A percentile compares a stretch with the other conserved stretches of the same genome.
These are phyloP conservation scores for Yamadazyma takamatsuzukensis DNA, from an alignment of 805 yeast species.

Conservation along the genomic window DNA sequence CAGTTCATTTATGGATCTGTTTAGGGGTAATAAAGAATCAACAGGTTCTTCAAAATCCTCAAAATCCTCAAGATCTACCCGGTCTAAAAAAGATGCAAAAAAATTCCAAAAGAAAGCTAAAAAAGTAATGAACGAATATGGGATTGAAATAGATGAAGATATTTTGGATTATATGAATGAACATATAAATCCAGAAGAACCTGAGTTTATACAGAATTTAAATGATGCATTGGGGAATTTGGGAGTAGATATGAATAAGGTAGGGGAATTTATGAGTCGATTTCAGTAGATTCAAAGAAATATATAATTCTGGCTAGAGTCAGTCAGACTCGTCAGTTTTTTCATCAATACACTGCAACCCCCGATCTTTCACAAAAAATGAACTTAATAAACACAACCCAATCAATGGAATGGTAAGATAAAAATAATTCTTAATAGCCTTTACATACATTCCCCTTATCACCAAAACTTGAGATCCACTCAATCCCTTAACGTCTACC, in stretches of 20 bases:
- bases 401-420: conserved; percentile 31
- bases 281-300: too few species aligned
- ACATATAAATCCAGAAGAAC: conserved; percentile 3
- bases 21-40: not conserved
- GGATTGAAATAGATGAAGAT: conserved; percentile 14
- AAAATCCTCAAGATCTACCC: conserved; percentile 2
- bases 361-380: conserved; percentile 36
- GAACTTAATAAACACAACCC: conserved; percentile 28
- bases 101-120: conserved; percentile 10
- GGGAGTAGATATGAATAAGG: conserved; percentile 2
- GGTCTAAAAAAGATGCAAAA: conserved; percentile 3
- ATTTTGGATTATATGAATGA: conserved; percentile 14
- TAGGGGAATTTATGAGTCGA: conserved; percentile 2
- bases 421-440: conserved; percentile 28
- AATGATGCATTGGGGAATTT: conserved; percentile 3
- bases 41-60: not conserved
- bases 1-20: conserved; percentile 3
- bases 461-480: conserved; percentile 15
- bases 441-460: conserved; percentile 23
- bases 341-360: conserved; percentile 34
- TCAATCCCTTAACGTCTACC: conserved; percentile 21
- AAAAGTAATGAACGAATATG: conserved; percentile 12
- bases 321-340: not conserved
- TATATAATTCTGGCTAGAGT: not conserved
- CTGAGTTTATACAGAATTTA: conserved; percentile 1